These are phyloP conservation scores for Calonectria ilicicola DNA, from an alignment of 2,329 filamentous ascomycete genomes.

Conservation along the genomic window DNA sequence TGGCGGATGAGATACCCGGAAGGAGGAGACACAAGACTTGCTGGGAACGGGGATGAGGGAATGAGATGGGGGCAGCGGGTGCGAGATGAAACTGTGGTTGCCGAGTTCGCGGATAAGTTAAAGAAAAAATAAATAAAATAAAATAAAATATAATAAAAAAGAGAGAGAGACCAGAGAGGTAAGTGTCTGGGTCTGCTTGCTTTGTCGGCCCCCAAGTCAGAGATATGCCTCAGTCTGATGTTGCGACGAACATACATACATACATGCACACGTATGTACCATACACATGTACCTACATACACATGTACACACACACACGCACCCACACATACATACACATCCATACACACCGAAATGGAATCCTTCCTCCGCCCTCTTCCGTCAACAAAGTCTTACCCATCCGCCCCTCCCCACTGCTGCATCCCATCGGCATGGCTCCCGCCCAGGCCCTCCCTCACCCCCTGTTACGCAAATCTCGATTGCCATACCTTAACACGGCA, in stretches of 20 bases:
- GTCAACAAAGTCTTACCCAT: constrained; percentile 8
- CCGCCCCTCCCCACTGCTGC: constrained; percentile 25
- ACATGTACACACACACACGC: too few relatives aligned
- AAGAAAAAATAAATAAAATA: not conserved
- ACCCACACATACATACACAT: too few relatives aligned
- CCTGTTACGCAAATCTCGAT: constrained; percentile 44
- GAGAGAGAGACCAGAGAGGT: too few relatives aligned
- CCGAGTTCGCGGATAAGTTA: constrained; percentile 9
- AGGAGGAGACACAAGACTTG: constrained; percentile 1
- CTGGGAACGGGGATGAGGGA: not conserved
- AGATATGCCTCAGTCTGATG: constrained; percentile 6
- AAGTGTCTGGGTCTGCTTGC: not conserved
- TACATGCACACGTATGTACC: too few relatives aligned
- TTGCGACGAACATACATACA: not conserved
- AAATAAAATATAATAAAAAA: too few relatives aligned
- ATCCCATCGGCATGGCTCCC: constrained; percentile 3
- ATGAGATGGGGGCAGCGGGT: not conserved
- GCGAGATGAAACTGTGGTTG: not conserved
- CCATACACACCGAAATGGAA: not conserved
- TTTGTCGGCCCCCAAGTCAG: constrained; percentile 1
- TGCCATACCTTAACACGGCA: constrained; percentile 39
- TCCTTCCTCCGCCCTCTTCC: constrained; percentile 8
- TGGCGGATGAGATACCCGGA: not conserved
- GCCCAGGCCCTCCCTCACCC: not conserved
- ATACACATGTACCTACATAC: too few relatives aligned